Evolutionary conservation across 2,329 filamentous ascomycete genomes (phyloP), one percentile per base, ranked within the genome.

Genomic region (Verticillium nonalfalfae): DNA sequence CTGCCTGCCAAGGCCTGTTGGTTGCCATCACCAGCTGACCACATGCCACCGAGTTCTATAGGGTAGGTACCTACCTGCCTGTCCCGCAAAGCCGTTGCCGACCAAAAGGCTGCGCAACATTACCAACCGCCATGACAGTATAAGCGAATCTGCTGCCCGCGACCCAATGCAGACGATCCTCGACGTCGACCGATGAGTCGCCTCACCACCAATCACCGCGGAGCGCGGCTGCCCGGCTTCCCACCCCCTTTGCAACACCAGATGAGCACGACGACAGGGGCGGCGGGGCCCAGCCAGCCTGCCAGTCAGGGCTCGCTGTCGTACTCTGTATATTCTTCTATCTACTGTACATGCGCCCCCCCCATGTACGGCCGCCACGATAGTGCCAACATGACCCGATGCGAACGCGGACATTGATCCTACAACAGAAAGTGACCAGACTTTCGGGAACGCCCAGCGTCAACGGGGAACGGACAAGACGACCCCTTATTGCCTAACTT

Each of bases 371-470:
- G 9, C 45, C 45, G 45, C 9, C 45, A 21, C 45, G 45, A 50
- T 50, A 50, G 45, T 26, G 45, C 45, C 26, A 56, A 56, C 54
- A 56, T 34, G 33, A 56, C 54, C 33, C 54, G 54, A 35, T 56
- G 54, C 54, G 54, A 56, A 56, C 54, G 54, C 54, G 54, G 54
- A 56, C 33, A 56, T 56, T 56, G 45, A 18, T 56, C 54, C 54
- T 35, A 56, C 26, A 31, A 56, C 18, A 56, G 54, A 56, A 56
- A 56, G 54, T 56, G 54, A 34, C 54, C 54, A 56, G 54, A 56
- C 18, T 56, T 21, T 56, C 54, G 54, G 54, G 54, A 56, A 33
- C 26, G 33, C 54, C 35, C 45, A 50, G 45, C 21, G 45, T 50
- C 45, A 21, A 26, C 38, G 13, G 15, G 21, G 9, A 10, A 21